phyloP scores from a whole-genome alignment of 1,139 yeast species.

The Blastobotrys apis region DNA sequence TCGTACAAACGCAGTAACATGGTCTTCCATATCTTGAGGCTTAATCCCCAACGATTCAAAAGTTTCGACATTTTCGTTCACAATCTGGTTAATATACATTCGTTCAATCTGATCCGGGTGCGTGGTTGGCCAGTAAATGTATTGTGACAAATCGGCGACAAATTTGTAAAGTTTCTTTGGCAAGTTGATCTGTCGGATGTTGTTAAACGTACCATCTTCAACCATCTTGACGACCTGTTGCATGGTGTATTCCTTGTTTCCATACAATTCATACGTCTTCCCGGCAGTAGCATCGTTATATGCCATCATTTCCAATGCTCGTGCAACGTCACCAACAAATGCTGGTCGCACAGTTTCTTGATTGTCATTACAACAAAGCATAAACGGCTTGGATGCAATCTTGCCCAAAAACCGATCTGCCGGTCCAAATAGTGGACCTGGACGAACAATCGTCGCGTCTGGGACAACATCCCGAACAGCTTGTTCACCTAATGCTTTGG shows the following conservation, averaged over 20 bases:
- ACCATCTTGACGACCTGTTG: slow-evolving; percentile 67
- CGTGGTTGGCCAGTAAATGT: slow-evolving; percentile 63
- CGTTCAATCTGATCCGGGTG: slow-evolving; percentile 77
- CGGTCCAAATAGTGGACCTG: slow-evolving; percentile 75
- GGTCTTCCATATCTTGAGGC: slow-evolving; percentile 64
- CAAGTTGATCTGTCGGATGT: slow-evolving; percentile 45
- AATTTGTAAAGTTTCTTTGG: slow-evolving; percentile 48
- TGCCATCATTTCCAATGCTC: slow-evolving; percentile 73
- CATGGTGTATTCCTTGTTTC: slow-evolving; percentile 63
- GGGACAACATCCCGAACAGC: slow-evolving; percentile 65
- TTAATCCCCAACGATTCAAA: slow-evolving; percentile 72
- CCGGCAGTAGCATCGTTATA: slow-evolving; percentile 79
- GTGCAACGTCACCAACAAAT: slow-evolving; percentile 75
- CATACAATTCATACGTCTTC: slow-evolving; percentile 68
- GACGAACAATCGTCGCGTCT: slow-evolving; percentile 80
- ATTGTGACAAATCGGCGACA: slow-evolving; percentile 52
- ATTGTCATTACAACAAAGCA: slow-evolving; percentile 63
- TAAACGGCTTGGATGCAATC: slow-evolving; percentile 48
- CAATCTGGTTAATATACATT: slow-evolving; percentile 61
- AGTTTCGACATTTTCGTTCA: slow-evolving; percentile 59
- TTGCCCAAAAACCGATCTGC: slow-evolving; percentile 69
- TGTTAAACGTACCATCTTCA: slow-evolving; percentile 50
- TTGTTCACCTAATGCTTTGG: slow-evolving; percentile 78
- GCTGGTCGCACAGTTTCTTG: slow-evolving; percentile 66
- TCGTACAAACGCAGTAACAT: slow-evolving; percentile 57